These are phyloP conservation scores for Hygrophila difformis DNA, from an alignment of 257 asterid genomes.

Conservation along the genomic window DNA sequence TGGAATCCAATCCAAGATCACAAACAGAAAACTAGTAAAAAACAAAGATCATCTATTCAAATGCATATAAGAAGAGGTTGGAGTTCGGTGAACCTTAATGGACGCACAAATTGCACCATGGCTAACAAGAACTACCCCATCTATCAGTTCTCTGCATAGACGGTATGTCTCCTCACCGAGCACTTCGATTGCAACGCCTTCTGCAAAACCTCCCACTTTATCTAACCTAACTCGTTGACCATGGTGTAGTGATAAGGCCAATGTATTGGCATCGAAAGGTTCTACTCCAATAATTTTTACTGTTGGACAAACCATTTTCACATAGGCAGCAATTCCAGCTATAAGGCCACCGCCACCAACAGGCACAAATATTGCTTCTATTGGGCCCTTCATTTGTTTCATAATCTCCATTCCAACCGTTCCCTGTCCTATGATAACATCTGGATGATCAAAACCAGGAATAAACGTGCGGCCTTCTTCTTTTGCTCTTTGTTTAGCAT, in stretches of 20 bases:
- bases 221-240: slow-evolving; percentile 70
- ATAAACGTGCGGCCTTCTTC: slow-evolving; percentile 68
- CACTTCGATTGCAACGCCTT: slow-evolving; percentile 94
- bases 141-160: slow-evolving; percentile 69
- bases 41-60: too few species aligned
- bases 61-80: too few species aligned
- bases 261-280: slow-evolving; percentile 86
- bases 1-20: too few species aligned
- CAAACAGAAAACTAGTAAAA: too few species aligned
- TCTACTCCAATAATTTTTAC: slow-evolving; percentile 91
- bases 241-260: slow-evolving; percentile 84
- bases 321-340: slow-evolving; percentile 95
- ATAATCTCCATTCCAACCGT: slow-evolving; percentile 95
- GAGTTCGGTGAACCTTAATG: slow-evolving; percentile 96
- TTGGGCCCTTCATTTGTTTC: slow-evolving; percentile 54
- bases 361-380: slow-evolving; percentile 88
- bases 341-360: slow-evolving; percentile 94
- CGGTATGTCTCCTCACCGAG: slow-evolving; percentile 88
- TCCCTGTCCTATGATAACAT: slow-evolving; percentile 84
- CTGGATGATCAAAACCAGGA: slow-evolving; percentile 98
- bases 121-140: slow-evolving; percentile 66
- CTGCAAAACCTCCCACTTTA: slow-evolving; percentile 96
- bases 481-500: slow-evolving; percentile 62
- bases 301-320: slow-evolving; percentile 78
- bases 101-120: slow-evolving; percentile 84